Percentiles rank a stretch among this genome's conserved stretches.
Conservation (phyloP, 2,329 filamentous ascomycete genomes). For the Diaporthe destruens region DNA sequence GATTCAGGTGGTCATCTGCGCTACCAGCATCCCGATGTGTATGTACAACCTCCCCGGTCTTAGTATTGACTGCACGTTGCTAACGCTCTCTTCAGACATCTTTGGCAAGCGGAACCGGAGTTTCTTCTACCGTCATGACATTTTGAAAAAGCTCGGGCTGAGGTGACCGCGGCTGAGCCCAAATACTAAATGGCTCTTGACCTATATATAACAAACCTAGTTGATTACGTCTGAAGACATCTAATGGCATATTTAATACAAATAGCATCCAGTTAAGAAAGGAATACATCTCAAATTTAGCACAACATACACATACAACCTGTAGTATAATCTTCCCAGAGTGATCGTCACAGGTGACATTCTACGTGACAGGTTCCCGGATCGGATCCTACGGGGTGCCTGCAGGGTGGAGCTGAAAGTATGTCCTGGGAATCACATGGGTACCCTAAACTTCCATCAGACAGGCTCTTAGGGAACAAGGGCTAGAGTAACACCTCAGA, state of each 20-base stretch:
- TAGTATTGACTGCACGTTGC: neutral
- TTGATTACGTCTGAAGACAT: neutral
- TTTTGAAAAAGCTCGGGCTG: slow-evolving; percentile 66
- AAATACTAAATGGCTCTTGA: neutral
- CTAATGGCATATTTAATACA: slow-evolving; percentile 6
- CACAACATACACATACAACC: too few species aligned
- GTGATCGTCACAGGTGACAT: neutral
- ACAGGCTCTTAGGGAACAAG: too few species aligned
- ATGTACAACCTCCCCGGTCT: slow-evolving; percentile 57
- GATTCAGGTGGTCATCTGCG: slow-evolving; percentile 82
- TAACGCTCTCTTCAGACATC: slow-evolving; percentile 66
- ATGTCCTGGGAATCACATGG: too few species aligned
- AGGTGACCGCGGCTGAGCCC: slow-evolving; percentile 35
- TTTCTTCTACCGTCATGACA: slow-evolving; percentile 81
- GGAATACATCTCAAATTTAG: too few species aligned
- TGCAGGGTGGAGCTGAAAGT: neutral
- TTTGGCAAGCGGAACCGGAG: slow-evolving; percentile 82
- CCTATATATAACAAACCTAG: too few species aligned
- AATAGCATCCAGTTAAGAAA: neutral
- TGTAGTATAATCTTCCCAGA: too few species aligned
- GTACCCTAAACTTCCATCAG: too few species aligned
- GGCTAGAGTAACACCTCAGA: too few species aligned
- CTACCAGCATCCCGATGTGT: slow-evolving; percentile 83
- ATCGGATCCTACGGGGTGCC: neutral
- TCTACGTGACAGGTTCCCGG: neutral